A percentile compares a stretch with the other conserved stretches of the same genome.
Evolutionary conservation across 441 rosid species (phyloP).

Genomic region (Gossypium schwendimanii): DNA sequence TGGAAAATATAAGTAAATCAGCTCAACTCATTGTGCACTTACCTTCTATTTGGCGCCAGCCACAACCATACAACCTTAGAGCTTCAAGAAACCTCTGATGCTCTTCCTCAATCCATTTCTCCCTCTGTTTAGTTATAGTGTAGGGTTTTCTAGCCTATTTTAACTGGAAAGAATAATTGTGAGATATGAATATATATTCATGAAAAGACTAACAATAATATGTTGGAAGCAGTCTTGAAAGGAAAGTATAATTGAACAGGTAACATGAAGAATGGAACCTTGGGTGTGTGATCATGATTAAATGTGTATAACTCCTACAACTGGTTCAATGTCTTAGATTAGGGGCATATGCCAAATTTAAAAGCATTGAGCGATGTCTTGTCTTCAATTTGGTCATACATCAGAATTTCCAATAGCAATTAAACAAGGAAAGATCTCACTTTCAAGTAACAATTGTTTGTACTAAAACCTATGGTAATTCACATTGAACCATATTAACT

Average conservation of each 20-base stretch:
- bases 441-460: neutral
- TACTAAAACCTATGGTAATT: neutral
- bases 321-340: too few species aligned
- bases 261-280: conserved; percentile 23
- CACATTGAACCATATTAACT: neutral
- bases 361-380: too few species aligned
- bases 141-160: conserved; percentile 71
- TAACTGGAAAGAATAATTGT: neutral
- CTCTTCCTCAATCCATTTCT: conserved; percentile 22
- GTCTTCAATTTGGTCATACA: conserved; percentile 16
- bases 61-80: too few species aligned
- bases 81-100: too few species aligned
- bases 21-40: too few species aligned
- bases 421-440: neutral
- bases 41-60: too few species aligned
- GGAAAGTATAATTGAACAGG: neutral
- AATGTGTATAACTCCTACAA: conserved; percentile 11
- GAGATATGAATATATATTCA: neutral
- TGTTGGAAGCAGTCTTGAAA: neutral
- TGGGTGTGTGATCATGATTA: conserved; percentile 28
- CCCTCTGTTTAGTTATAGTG: conserved; percentile 73
- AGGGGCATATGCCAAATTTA: too few species aligned
- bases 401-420: neutral
- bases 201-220: neutral
- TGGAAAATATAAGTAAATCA: too few species aligned